A percentile compares a stretch with the other conserved stretches of the same genome.
These are phyloP conservation scores for Staphylotrichum longicolle DNA, from an alignment of 495 filamentous ascomycete genomes.

Conservation along the genomic window DNA sequence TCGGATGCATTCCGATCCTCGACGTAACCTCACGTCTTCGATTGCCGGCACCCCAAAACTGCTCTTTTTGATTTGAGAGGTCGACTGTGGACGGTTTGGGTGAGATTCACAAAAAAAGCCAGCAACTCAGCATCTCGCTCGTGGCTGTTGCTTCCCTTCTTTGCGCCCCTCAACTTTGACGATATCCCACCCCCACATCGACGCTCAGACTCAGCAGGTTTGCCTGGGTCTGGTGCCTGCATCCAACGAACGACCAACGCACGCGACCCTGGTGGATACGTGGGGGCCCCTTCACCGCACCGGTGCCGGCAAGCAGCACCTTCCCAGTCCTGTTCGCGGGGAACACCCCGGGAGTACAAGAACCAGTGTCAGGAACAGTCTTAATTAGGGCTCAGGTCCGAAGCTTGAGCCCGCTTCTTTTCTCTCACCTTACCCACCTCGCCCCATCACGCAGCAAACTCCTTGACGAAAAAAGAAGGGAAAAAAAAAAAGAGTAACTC, in stretches of 20 bases:
- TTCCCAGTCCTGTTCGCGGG: slow-evolving; percentile 6
- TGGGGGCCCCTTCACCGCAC: slow-evolving; percentile 9
- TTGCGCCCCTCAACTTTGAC: no score
- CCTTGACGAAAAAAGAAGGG: background rate
- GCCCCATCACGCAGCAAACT: background rate
- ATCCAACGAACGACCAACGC: background rate
- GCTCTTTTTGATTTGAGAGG: no score
- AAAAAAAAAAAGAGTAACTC: background rate
- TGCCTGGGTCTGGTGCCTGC: background rate
- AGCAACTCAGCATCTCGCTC: no score
- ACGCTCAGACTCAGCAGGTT: background rate
- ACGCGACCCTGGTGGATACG: slow-evolving; percentile 10
- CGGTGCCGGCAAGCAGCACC: slow-evolving; percentile 8
- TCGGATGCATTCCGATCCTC: no score
- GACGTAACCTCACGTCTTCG: no score
- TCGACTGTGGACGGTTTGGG: no score
- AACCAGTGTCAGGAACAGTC: background rate
- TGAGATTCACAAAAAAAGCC: no score
- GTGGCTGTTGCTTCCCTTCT: no score
- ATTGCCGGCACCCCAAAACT: no score
- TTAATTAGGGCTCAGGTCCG: background rate
- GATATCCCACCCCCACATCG: background rate
- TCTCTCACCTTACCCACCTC: background rate
- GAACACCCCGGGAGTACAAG: slow-evolving; percentile 12
- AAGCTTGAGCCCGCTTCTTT: background rate